Percentiles rank a stretch among this genome's conserved stretches.
Conservation (phyloP, 2,329 filamentous ascomycete genomes). For the Cryphonectria naterciae region DNA sequence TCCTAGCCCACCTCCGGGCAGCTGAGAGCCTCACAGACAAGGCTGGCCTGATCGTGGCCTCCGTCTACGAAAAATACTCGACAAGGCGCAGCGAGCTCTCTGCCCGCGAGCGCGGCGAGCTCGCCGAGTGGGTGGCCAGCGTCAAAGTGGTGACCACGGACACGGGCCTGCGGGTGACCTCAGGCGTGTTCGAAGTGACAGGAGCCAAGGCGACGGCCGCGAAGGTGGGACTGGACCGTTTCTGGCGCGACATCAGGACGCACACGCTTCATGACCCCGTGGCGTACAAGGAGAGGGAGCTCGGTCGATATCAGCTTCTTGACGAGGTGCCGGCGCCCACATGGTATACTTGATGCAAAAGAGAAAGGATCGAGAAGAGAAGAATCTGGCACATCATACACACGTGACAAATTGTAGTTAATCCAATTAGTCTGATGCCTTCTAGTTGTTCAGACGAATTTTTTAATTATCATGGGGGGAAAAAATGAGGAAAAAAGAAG, state of each 20-base stretch:
- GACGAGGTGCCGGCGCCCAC: constrained; percentile 60
- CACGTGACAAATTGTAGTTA: not conserved
- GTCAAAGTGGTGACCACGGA: constrained; percentile 68
- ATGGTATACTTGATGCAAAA: constrained; percentile 58
- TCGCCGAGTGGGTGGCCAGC: constrained; percentile 65
- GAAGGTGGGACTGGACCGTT: constrained; percentile 65
- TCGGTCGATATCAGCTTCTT: constrained; percentile 61
- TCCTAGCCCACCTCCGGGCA: constrained; percentile 64
- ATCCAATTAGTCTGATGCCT: not conserved
- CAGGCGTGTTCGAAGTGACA: constrained; percentile 67
- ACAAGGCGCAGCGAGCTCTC: constrained; percentile 50
- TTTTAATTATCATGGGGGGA: not conserved
- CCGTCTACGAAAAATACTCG: constrained; percentile 49
- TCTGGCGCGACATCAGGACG: constrained; percentile 69
- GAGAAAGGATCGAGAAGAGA: too few relatives aligned
- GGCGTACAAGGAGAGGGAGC: constrained; percentile 67
- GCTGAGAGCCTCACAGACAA: constrained; percentile 62
- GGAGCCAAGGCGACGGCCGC: constrained; percentile 60
- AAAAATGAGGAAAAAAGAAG: not conserved
- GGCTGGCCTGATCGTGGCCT: constrained; percentile 53
- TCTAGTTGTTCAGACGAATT: not conserved
- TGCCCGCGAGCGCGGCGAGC: constrained; percentile 58
- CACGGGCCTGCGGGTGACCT: constrained; percentile 59
- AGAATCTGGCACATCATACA: not conserved
- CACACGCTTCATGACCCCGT: constrained; percentile 70